Conservation (phyloP, 257 asterid genomes). For the Coffea eugenioides region DNA sequence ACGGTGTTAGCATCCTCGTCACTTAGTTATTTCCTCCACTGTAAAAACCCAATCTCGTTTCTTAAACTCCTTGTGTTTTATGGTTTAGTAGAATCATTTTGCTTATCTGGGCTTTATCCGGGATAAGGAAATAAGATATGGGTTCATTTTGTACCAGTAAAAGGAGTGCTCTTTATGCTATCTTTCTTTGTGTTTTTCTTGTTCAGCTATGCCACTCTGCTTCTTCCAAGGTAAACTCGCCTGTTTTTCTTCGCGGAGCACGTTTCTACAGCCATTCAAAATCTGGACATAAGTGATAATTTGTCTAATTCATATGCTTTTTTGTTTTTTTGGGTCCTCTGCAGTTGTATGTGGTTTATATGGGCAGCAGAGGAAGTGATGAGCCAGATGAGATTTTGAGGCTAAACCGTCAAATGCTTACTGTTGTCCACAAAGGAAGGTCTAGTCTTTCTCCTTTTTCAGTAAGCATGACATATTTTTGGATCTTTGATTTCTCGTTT, state of each 20-base stretch:
- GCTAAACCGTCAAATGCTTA: constrained; percentile 74
- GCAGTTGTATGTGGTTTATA: constrained; percentile 93
- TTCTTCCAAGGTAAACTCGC: constrained; percentile 61
- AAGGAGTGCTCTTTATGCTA: constrained; percentile 27
- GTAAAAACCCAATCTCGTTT: constrained; percentile 17
- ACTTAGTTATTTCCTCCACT: not conserved
- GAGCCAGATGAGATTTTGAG: constrained; percentile 75
- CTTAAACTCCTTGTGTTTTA: constrained; percentile 6
- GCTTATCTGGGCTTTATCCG: not conserved
- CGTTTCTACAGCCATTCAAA: not conserved
- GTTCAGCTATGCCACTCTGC: constrained; percentile 44
- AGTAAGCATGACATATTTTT: not conserved
- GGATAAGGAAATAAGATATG: constrained; percentile 36
- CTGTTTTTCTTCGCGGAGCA: not conserved
- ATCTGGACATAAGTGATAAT: not conserved
- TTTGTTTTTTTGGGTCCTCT: not conserved
- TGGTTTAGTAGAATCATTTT: constrained; percentile 9
- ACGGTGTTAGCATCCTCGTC: not conserved
- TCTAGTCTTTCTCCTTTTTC: constrained; percentile 18
- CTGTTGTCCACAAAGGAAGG: constrained; percentile 80
- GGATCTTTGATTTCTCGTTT: constrained; percentile 10
- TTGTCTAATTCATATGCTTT: not conserved
- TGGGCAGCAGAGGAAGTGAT: constrained; percentile 71
- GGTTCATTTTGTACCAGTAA: constrained; percentile 37
- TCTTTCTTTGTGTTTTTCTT: constrained; percentile 40